phyloP scores from a whole-genome alignment of 2,329 filamentous ascomycete species.

The Curvularia eragrostidis region DNA sequence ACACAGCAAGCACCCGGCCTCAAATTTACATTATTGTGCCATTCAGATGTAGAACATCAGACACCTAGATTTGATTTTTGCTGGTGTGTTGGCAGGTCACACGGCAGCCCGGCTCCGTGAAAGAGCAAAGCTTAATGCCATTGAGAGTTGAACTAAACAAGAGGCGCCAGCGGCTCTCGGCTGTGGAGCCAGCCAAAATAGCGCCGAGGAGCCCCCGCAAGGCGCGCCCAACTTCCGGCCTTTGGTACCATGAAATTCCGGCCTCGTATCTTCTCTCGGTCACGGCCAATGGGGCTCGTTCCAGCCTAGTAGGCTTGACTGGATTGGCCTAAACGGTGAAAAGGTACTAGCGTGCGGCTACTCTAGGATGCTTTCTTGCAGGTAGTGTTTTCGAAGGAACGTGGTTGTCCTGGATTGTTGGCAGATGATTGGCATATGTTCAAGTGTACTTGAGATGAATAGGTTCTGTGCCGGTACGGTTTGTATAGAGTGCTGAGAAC shows the following conservation, averaged over 20 bases:
- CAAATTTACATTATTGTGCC: background rate
- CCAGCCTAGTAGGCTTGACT: background rate
- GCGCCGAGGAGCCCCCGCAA: background rate
- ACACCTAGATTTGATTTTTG: background rate
- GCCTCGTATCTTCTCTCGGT: conserved; percentile 3
- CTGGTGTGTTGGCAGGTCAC: background rate
- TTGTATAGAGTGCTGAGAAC: background rate
- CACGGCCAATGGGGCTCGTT: background rate
- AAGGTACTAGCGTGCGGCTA: background rate
- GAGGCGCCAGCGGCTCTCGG: conserved; percentile 4
- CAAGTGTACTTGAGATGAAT: background rate
- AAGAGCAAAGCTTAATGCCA: background rate
- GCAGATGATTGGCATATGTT: no score
- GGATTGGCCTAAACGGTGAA: background rate
- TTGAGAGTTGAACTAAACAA: background rate
- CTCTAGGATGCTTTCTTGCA: background rate
- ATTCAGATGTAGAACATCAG: background rate
- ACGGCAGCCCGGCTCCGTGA: background rate
- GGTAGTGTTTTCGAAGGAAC: background rate
- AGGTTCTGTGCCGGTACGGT: background rate
- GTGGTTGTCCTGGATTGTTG: background rate
- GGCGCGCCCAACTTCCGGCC: conserved; percentile 9
- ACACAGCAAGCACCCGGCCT: background rate
- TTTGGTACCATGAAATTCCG: conserved; percentile 6
- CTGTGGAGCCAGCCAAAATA: conserved; percentile 19